A percentile compares a stretch with the other conserved stretches of the same genome.
Conservation (phyloP, 2,329 filamentous ascomycete genomes). For the Aspergillus neoniger region DNA sequence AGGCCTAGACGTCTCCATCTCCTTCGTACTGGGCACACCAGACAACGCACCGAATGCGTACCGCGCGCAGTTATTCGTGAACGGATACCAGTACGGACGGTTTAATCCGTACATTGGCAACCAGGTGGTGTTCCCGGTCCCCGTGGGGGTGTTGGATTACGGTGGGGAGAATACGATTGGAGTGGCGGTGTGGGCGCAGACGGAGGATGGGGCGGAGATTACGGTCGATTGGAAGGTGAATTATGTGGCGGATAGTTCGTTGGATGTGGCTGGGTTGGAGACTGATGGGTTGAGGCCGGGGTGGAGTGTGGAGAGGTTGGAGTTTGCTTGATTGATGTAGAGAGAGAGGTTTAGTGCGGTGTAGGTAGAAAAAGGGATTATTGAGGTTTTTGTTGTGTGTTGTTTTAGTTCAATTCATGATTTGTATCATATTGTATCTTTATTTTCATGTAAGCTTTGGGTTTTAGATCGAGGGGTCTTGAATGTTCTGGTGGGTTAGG, state of each 20-base stretch:
- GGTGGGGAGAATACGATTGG: conserved; percentile 60
- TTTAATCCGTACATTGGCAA: conserved; percentile 64
- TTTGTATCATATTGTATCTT: too few relatives aligned
- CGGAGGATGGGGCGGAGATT: conserved; percentile 53
- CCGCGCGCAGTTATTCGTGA: conserved; percentile 62
- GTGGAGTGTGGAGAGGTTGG: conserved; percentile 47
- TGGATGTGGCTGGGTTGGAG: conserved; percentile 52
- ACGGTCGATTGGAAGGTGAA: conserved; percentile 55
- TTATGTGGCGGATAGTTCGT: conserved; percentile 57
- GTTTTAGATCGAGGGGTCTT: too few relatives aligned
- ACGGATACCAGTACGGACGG: conserved; percentile 65
- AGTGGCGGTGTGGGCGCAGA: conserved; percentile 62
- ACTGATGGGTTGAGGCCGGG: conserved; percentile 51
- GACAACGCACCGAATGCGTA: conserved; percentile 41
- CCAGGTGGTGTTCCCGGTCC: conserved; percentile 62
- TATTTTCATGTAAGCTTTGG: too few relatives aligned
- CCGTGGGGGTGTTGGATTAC: conserved; percentile 61
- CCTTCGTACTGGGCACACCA: conserved; percentile 55
- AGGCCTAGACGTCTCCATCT: conserved; percentile 58
- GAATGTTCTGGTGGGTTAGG: too few relatives aligned
- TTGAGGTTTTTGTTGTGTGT: too few relatives aligned
- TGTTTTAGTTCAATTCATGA: too few relatives aligned
- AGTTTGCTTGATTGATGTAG: conserved; percentile 33
- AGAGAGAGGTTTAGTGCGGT: too few relatives aligned
- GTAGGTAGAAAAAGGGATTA: too few relatives aligned